A percentile compares a stretch with the other conserved stretches of the same genome.
phyloP scores from a whole-genome alignment of 208 protist species.

The Porcisia deanei region DNA sequence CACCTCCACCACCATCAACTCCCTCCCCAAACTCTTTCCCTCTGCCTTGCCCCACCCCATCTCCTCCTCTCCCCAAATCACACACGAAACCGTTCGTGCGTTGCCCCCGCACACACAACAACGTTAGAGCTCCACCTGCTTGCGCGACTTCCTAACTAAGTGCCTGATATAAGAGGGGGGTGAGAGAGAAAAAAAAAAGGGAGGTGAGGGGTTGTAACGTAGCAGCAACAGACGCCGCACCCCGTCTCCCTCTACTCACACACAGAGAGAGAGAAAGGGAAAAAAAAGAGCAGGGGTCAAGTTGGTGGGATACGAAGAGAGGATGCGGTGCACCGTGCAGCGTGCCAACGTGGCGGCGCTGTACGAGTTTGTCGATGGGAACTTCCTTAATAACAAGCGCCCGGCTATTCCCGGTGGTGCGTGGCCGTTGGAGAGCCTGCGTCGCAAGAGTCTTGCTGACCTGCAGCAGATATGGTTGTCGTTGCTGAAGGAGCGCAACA shows the following conservation, averaged over 20 bases:
- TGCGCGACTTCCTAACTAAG: no score
- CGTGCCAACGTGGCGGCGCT: conserved; percentile 61
- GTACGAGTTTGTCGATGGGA: conserved; percentile 91
- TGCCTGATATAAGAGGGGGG: no score
- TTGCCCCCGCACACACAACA: no score
- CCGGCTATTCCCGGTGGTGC: conserved; percentile 84
- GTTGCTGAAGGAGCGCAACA: conserved; percentile 93
- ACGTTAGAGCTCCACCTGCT: no score
- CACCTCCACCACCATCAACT: no score
- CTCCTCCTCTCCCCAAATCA: background rate
- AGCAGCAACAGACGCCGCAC: no score
- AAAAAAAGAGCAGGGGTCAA: background rate
- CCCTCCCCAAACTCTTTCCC: background rate
- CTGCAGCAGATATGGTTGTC: conserved; percentile 93
- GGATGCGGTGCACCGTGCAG: conserved; percentile 34
- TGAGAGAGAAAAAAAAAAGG: no score
- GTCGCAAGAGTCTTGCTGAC: conserved; percentile 89
- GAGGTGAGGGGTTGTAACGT: no score
- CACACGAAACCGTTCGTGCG: background rate
- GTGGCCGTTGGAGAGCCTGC: conserved; percentile 84
- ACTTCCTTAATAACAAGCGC: conserved; percentile 90
- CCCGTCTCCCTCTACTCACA: no score
- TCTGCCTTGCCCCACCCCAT: background rate
- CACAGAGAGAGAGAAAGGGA: no score
- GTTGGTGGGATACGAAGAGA: background rate